These are phyloP conservation scores for Alternaria viburni DNA, from an alignment of 2,329 filamentous ascomycete genomes.

Conservation along the genomic window DNA sequence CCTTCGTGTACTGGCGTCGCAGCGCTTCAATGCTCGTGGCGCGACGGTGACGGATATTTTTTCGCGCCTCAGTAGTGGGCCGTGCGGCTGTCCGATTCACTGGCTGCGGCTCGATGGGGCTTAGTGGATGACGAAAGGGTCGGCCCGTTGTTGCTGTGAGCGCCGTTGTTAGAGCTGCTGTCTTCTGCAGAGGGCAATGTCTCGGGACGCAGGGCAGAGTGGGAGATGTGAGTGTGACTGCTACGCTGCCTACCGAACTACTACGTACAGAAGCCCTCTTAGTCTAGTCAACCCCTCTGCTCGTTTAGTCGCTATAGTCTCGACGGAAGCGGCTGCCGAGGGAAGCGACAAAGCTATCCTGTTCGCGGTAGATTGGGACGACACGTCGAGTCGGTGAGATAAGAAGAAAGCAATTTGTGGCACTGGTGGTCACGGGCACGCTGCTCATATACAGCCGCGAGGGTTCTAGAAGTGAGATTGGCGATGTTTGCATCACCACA, in stretches of 20 bases:
- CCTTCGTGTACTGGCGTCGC: constrained; percentile 29
- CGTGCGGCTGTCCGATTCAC: constrained; percentile 29
- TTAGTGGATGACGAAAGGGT: constrained; percentile 43
- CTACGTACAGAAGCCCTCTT: constrained; percentile 7
- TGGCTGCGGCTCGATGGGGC: constrained; percentile 26
- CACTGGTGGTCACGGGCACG: constrained; percentile 38
- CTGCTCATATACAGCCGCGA: constrained; percentile 24
- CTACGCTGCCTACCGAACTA: constrained; percentile 5
- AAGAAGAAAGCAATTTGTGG: constrained; percentile 23
- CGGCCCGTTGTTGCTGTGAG: constrained; percentile 39
- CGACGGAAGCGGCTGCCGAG: constrained; percentile 35
- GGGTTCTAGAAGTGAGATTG: constrained; percentile 21
- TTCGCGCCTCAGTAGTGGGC: constrained; percentile 24
- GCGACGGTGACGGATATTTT: constrained; percentile 31
- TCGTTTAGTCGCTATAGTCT: constrained; percentile 27
- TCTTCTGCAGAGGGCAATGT: constrained; percentile 6
- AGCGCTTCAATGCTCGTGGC: constrained; percentile 17
- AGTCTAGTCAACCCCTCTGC: constrained; percentile 28
- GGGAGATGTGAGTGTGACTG: constrained; percentile 7
- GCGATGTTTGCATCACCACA: constrained; percentile 28
- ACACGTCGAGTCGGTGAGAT: constrained; percentile 18
- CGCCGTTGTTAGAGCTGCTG: constrained; percentile 14
- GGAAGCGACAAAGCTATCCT: constrained; percentile 27
- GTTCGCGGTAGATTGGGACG: constrained; percentile 24
- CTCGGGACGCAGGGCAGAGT: constrained; percentile 5